phyloP scores from a whole-genome alignment of 139 green algal genomes.

The Tetradesmus lagerheimii region DNA sequence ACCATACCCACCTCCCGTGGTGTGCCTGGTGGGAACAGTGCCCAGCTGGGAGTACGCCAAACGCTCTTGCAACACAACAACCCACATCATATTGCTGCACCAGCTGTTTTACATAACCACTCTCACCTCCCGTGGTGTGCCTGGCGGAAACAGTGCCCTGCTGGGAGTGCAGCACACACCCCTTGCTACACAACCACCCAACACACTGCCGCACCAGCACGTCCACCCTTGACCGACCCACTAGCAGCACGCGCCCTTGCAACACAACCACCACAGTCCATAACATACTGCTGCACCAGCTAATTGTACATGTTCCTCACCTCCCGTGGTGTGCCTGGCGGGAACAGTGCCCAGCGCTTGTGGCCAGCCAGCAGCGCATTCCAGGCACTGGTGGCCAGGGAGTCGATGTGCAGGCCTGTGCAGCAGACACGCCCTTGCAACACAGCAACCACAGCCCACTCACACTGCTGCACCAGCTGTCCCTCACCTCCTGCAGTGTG shows the following conservation, averaged over 20 bases:
- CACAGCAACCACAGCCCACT: no score
- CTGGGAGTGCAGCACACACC: no score
- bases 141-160: constrained; percentile 94
- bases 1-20: constrained; percentile 55
- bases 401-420: constrained; percentile 86
- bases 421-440: no score
- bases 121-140: constrained; percentile 52
- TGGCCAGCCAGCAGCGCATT: constrained; percentile 76
- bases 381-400: constrained; percentile 96
- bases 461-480: no score
- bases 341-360: constrained; percentile 98
- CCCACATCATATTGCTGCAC: neutral
- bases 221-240: no score
- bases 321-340: constrained; percentile 67
- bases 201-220: neutral
- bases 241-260: constrained; percentile 30
- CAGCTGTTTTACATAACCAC: neutral
- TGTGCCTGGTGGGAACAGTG: no score
- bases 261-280: no score
- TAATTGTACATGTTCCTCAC: no score
- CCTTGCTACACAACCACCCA: no score
- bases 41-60: no score
- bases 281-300: no score
- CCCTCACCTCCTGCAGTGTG: constrained; percentile 54
- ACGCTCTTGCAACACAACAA: neutral